phyloP scores from a whole-genome alignment of 1,284 basidiomycete genomes.

The Mycena citricolor region DNA sequence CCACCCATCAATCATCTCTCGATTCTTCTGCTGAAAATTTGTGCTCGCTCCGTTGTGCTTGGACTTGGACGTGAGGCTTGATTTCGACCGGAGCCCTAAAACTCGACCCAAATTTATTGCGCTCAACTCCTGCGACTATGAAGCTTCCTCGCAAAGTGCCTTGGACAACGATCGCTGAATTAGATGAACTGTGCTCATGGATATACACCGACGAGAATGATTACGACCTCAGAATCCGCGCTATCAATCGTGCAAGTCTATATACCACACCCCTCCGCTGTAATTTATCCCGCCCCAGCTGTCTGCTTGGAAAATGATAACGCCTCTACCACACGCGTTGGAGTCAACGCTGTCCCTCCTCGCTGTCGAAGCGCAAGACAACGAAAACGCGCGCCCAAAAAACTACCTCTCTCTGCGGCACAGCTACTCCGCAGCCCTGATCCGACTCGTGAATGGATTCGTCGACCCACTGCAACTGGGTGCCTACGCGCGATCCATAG shows the following conservation, averaged over 20 bases:
- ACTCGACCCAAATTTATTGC: too few species aligned
- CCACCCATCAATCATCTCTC: too few species aligned
- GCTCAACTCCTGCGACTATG: too few species aligned
- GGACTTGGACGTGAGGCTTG: too few species aligned
- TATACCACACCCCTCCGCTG: constrained; percentile 4
- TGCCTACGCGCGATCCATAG: constrained; percentile 85
- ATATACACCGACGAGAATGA: constrained; percentile 74
- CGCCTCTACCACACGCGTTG: constrained; percentile 69
- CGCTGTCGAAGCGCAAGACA: constrained; percentile 57
- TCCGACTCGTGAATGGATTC: constrained; percentile 90
- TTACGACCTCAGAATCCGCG: constrained; percentile 53
- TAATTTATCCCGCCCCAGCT: constrained; percentile 46
- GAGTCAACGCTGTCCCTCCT: constrained; percentile 73
- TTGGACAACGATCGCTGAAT: constrained; percentile 74
- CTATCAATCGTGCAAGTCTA: constrained; percentile 67
- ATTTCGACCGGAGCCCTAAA: too few species aligned
- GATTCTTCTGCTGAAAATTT: too few species aligned
- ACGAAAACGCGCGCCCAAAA: constrained; percentile 23
- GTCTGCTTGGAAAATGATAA: constrained; percentile 73
- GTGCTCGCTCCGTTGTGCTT: too few species aligned
- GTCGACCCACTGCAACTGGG: constrained; percentile 94
- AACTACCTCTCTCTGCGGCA: constrained; percentile 55
- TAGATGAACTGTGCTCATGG: constrained; percentile 80
- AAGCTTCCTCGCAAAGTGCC: constrained; percentile 80
- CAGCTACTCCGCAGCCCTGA: constrained; percentile 74